Base-by-base conservation (phyloP, 805 yeast species). In the Starmerella bacillaris region DNA sequence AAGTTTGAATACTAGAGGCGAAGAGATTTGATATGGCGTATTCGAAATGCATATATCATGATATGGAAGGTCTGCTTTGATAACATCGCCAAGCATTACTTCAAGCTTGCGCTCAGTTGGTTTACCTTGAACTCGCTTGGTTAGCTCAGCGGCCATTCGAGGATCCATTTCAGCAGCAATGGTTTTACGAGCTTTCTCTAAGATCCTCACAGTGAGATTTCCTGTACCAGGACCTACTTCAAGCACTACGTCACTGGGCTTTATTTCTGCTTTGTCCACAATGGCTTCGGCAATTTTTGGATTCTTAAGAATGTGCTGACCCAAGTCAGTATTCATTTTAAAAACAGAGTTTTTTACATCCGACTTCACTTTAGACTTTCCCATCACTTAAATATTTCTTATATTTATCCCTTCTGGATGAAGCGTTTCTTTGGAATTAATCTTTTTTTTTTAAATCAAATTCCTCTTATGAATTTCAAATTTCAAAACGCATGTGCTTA, bases 151-250 rank as follows among this genome's bases (percentile, higher is more conserved):
- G 2, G 96, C 98, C 98, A 89, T 89, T 60, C 95, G 67, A n/a
- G 98, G 98, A 60, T 89, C 98, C 82, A 84, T 84, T 61, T 89
- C 98, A 36, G 79, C 89, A 0, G 96, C 98, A 32, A 80, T 69
- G n/a, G 86, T 95, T 48, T 80, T 83, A 38, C 79, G 67, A 0
- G 95, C 96, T 55, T 83, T 77, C 48, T 86, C 95, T 37, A 89
- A 58, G 24, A 89, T 89, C 42, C 92, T 67, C 24, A 86, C 92
- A 0, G 98, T 89, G 59, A 89, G 65, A 51, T 89, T 89, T 62
- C 98, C 98, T 0, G 98, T 89, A 71, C 98, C 98, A 3, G 98
- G 98, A 50, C 98, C 98, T 35, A 89, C 94, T 61, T 89, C 98
- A 28, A 89, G 63, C 2, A 89, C 96, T 5, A 73, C 72, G 53